These are phyloP conservation scores for Phaeosphaeria sp. DNA, from an alignment of 2,329 filamentous ascomycete genomes.

Conservation along the genomic window DNA sequence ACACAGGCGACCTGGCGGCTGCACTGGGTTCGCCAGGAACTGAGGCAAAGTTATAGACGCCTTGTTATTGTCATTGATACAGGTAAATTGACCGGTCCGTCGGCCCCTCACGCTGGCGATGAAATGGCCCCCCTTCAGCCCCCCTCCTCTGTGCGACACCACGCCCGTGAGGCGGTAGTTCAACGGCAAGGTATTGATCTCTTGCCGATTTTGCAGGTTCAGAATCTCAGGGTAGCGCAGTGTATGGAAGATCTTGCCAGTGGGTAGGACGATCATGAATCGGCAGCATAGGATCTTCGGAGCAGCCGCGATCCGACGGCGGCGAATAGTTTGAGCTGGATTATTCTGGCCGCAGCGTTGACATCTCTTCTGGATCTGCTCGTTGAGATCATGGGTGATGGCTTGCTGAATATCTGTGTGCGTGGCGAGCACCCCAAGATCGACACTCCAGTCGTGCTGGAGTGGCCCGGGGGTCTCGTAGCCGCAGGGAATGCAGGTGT, in stretches of 20 bases:
- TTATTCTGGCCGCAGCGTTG: too few relatives aligned
- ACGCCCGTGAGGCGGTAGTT: not conserved
- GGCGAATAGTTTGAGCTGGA: too few relatives aligned
- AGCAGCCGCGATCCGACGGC: too few relatives aligned
- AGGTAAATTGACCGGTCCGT: not conserved
- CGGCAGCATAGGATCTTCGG: not conserved
- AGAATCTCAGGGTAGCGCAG: not conserved
- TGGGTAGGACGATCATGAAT: not conserved
- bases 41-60: not conserved
- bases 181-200: not conserved
- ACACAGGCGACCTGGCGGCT: not conserved
- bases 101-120: not conserved
- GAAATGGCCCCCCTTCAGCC: not conserved
- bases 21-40: not conserved
- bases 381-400: too few relatives aligned
- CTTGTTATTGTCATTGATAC: not conserved
- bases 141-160: not conserved
- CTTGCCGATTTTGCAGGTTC: not conserved
- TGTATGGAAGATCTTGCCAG: not conserved
- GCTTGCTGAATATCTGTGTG: too few relatives aligned
- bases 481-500: not conserved
- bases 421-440: too few relatives aligned
- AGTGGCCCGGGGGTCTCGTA: too few relatives aligned
- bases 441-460: too few relatives aligned
- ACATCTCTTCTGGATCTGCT: too few relatives aligned